Conservation (phyloP, 805 yeast species). For the Torulaspora delbrueckii region DNA sequence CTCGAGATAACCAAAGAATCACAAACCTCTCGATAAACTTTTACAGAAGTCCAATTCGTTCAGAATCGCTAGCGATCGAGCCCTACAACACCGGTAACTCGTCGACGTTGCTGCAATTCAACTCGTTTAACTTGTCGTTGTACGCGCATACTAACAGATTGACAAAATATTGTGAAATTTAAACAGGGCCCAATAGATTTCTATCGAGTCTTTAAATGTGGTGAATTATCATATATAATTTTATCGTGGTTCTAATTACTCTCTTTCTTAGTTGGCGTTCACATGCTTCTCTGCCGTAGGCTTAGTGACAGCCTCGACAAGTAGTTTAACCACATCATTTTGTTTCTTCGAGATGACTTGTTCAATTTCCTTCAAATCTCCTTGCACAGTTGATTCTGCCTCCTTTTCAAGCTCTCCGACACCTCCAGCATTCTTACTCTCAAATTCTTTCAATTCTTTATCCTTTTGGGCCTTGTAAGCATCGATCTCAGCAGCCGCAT, state of each 20-base stretch:
- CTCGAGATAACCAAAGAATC: neutral
- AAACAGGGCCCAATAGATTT: neutral
- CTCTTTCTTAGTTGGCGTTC: constrained; percentile 46
- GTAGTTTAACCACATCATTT: constrained; percentile 61
- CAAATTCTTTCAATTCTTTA: constrained; percentile 67
- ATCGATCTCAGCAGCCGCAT: constrained; percentile 85
- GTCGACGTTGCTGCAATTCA: neutral
- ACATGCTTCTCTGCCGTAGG: constrained; percentile 82
- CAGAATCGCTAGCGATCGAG: neutral
- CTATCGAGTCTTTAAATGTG: neutral
- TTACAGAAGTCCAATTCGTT: constrained; percentile 1
- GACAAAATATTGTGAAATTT: neutral
- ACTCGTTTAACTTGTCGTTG: constrained; percentile 4
- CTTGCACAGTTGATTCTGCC: constrained; percentile 69
- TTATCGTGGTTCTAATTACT: constrained; percentile 2
- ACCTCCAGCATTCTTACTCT: constrained; percentile 65
- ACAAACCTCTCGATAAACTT: neutral
- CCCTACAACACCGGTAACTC: neutral
- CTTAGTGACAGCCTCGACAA: constrained; percentile 71
- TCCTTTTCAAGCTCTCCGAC: constrained; percentile 49
- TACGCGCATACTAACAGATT: neutral
- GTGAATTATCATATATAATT: neutral
- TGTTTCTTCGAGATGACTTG: constrained; percentile 59
- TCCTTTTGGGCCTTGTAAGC: constrained; percentile 83
- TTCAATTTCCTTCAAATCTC: constrained; percentile 65